phyloP scores from a whole-genome alignment of 2,329 filamentous ascomycete species.

The Bertia moriformis region DNA sequence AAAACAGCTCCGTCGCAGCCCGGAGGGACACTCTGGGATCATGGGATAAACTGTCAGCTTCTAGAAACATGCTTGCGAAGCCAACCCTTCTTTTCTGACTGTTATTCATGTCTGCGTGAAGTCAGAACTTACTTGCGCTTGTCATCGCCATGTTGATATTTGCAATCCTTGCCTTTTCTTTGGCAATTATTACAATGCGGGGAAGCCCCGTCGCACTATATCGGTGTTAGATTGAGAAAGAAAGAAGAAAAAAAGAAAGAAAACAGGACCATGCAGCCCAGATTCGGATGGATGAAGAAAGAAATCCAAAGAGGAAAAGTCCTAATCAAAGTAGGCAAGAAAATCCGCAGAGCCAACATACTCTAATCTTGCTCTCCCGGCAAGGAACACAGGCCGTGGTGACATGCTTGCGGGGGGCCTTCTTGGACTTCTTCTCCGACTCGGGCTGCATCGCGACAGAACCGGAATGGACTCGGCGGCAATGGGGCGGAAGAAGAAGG shows the following conservation, averaged over 20 bases:
- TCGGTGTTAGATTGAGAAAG: neutral
- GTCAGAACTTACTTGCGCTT: constrained; percentile 11
- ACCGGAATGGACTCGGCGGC: too few relatives aligned
- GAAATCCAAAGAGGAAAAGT: too few relatives aligned
- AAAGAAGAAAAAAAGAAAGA: neutral
- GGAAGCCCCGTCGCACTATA: constrained; percentile 5
- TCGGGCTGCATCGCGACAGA: neutral
- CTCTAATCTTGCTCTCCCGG: constrained; percentile 22
- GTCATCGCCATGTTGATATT: constrained; percentile 11
- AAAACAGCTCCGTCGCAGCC: constrained; percentile 10
- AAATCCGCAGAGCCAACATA: constrained; percentile 9
- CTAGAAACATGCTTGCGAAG: too few relatives aligned
- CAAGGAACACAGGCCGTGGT: constrained; percentile 13
- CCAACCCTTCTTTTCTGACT: too few relatives aligned
- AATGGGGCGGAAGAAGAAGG: too few relatives aligned
- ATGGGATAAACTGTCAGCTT: neutral
- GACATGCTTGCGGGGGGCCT: constrained; percentile 7
- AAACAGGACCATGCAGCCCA: too few relatives aligned
- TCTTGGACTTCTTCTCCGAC: neutral
- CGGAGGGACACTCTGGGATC: constrained; percentile 9
- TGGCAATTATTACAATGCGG: constrained; percentile 9
- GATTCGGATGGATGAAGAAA: too few relatives aligned
- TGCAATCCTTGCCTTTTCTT: constrained; percentile 9
- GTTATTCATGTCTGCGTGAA: too few relatives aligned
- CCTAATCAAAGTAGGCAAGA: too few relatives aligned